These are phyloP conservation scores for Ceratobasidium theobromae DNA, from an alignment of 1,284 basidiomycete genomes.

Conservation along the genomic window DNA sequence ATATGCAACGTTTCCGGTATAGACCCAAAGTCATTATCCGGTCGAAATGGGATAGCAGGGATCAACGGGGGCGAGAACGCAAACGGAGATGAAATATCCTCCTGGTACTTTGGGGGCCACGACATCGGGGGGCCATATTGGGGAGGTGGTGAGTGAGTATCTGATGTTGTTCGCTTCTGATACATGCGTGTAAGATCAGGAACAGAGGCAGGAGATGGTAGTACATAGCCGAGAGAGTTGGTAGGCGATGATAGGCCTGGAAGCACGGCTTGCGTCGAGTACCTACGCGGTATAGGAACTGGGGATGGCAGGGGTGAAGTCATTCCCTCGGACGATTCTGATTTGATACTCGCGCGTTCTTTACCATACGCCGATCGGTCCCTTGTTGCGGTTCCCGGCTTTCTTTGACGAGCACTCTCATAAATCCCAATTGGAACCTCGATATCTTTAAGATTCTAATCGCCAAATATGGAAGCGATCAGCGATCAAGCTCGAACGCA, in stretches of 20 bases:
- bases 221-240: constrained; percentile 19
- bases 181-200: constrained; percentile 33
- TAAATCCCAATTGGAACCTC: constrained; percentile 28
- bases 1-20: constrained; percentile 30
- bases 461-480: constrained; percentile 27
- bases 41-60: constrained; percentile 12
- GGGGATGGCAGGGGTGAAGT: constrained; percentile 25
- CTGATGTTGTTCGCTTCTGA: constrained; percentile 30
- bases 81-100: constrained; percentile 24
- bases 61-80: constrained; percentile 25
- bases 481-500: constrained; percentile 22
- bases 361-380: constrained; percentile 30
- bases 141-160: constrained; percentile 30
- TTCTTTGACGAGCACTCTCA: constrained; percentile 31
- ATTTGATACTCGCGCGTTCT: constrained; percentile 29
- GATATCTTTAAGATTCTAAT: constrained; percentile 25
- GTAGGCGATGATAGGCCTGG: constrained; percentile 28
- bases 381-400: constrained; percentile 31
- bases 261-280: constrained; percentile 29
- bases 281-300: constrained; percentile 26
- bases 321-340: constrained; percentile 29
- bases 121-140: constrained; percentile 30
- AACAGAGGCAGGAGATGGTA: constrained; percentile 30
- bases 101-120: constrained; percentile 30
- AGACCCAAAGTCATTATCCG: constrained; percentile 21